These are phyloP conservation scores for Biancaea sappan DNA, from an alignment of 306 rosid species.

Conservation along the genomic window DNA sequence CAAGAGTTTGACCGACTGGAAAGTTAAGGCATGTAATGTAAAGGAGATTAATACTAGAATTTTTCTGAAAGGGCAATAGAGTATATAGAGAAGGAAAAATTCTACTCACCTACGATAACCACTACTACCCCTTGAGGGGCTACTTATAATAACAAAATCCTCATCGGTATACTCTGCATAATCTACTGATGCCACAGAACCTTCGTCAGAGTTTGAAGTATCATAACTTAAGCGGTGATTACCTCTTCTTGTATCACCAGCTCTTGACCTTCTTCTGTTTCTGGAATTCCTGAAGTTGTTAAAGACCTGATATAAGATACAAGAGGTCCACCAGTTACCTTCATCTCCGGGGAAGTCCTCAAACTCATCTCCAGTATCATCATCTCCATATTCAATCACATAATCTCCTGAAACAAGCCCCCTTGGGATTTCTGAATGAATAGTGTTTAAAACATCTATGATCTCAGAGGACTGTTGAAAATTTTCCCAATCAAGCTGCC, in stretches of 20 bases:
- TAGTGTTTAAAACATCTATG: slow-evolving; percentile 92
- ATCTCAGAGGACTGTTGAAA: slow-evolving; percentile 97
- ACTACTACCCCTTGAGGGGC: slow-evolving; percentile 62
- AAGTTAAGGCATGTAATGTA: slow-evolving; percentile 1
- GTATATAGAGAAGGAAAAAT: slow-evolving; percentile 15
- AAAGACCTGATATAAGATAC: slow-evolving; percentile 87
- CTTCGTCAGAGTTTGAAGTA: slow-evolving; percentile 78
- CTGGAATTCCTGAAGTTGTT: slow-evolving; percentile 87
- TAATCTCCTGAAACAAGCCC: slow-evolving; percentile 95
- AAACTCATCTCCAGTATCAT: slow-evolving; percentile 78
- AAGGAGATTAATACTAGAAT: not conserved
- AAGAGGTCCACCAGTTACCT: slow-evolving; percentile 98
- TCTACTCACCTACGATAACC: slow-evolving; percentile 68
- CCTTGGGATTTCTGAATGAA: slow-evolving; percentile 87
- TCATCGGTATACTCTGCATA: slow-evolving; percentile 66
- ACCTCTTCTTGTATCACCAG: slow-evolving; percentile 65
- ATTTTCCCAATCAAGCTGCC: slow-evolving; percentile 96
- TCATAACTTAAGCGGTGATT: slow-evolving; percentile 73
- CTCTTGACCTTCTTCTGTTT: slow-evolving; percentile 83
- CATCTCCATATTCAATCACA: slow-evolving; percentile 92
- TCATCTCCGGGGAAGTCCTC: slow-evolving; percentile 86
- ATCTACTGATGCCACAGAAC: slow-evolving; percentile 77
- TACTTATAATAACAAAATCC: slow-evolving; percentile 64
- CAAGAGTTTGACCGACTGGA: not conserved
- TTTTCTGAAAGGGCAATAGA: not conserved